phyloP scores from a whole-genome alignment of 805 yeast genomes.

The Sungouiella thailandica region DNA sequence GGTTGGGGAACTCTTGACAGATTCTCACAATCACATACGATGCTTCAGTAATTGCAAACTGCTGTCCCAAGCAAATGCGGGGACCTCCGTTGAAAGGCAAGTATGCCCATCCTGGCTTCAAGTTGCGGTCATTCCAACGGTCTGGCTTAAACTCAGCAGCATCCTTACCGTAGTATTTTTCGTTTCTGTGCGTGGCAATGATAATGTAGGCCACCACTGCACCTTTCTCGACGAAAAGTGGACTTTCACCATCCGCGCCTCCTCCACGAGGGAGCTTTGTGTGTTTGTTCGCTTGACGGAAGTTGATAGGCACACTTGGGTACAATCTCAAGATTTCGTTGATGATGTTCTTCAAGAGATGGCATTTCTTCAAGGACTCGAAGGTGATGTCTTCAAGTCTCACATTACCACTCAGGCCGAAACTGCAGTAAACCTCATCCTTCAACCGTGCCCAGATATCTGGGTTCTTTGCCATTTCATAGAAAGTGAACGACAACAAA shows the following conservation, averaged over 20 bases:
- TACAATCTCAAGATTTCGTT: constrained; percentile 31
- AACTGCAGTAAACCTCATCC: constrained; percentile 20
- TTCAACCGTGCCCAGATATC: constrained; percentile 23
- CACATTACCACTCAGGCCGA: constrained; percentile 21
- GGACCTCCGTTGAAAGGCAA: constrained; percentile 14
- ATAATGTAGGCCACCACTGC: constrained; percentile 16
- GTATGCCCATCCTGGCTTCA: constrained; percentile 9
- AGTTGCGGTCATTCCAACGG: constrained; percentile 27
- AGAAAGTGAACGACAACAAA: constrained; percentile 16
- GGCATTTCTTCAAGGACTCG: constrained; percentile 30
- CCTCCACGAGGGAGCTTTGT: constrained; percentile 35
- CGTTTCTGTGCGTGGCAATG: constrained; percentile 18
- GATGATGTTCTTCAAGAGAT: constrained; percentile 25
- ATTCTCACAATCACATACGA: constrained; percentile 2
- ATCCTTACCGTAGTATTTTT: constrained; percentile 27
- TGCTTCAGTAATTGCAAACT: constrained; percentile 33
- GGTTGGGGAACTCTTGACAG: constrained; percentile 3
- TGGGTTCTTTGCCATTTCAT: constrained; percentile 29
- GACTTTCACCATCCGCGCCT: constrained; percentile 13
- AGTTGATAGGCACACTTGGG: constrained; percentile 32
- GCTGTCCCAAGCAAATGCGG: constrained; percentile 21
- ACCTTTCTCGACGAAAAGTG: constrained; percentile 11
- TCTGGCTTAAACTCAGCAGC: constrained; percentile 29
- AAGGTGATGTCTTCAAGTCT: constrained; percentile 22
- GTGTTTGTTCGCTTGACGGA: constrained; percentile 24